Evolutionary conservation across 208 protist species (phyloP).

Genomic region (Crithidia bombi): DNA sequence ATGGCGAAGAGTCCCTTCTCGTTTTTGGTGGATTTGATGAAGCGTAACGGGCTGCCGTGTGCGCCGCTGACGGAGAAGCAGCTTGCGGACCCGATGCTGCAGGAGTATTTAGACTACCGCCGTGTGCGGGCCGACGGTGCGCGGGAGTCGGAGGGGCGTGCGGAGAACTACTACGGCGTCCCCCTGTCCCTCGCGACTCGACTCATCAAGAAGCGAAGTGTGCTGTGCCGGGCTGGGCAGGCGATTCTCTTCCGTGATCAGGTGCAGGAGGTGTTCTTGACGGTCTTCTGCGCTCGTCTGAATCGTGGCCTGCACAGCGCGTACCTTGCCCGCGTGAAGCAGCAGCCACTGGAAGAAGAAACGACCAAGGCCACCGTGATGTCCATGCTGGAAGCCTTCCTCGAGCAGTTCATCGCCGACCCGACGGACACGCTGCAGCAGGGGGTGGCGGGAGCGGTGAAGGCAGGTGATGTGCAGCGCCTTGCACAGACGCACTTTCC

Average conservation of each 20-base stretch:
- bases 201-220: constrained; percentile 71
- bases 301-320: constrained; percentile 79
- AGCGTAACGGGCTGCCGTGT: constrained; percentile 74
- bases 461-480: constrained; percentile 72
- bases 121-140: constrained; percentile 30
- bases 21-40: constrained; percentile 80
- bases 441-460: constrained; percentile 56
- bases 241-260: constrained; percentile 82
- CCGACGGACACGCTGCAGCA: constrained; percentile 61
- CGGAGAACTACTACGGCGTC: constrained; percentile 80
- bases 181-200: constrained; percentile 77
- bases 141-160: constrained; percentile 39
- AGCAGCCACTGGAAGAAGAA: constrained; percentile 63
- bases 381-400: constrained; percentile 85
- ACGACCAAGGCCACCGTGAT: constrained; percentile 70
- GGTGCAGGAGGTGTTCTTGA: constrained; percentile 88
- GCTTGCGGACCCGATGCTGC: constrained; percentile 43
- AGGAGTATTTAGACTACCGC: constrained; percentile 74
- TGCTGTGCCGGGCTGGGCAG: constrained; percentile 67
- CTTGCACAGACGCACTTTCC: constrained; percentile 89
- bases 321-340: constrained; percentile 70
- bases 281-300: constrained; percentile 67
- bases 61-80: constrained; percentile 55
- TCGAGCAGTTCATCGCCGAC: constrained; percentile 83
- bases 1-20: constrained; percentile 64